Conservation (phyloP, 2,329 filamentous ascomycete species). For the Didymellaceae sp. region DNA sequence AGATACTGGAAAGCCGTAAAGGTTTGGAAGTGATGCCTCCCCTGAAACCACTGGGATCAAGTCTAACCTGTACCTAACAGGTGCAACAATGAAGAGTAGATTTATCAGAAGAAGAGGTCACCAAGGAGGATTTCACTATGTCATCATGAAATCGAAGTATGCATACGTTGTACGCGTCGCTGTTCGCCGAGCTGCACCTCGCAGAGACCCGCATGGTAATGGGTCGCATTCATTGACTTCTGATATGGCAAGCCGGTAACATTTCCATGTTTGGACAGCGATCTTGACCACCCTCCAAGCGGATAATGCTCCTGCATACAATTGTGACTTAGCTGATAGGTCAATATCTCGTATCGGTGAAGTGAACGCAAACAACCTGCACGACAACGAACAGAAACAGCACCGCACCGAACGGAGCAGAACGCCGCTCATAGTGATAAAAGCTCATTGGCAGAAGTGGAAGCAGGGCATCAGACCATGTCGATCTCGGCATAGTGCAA, state of each 20-base stretch:
- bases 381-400: background rate
- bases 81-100: too few relatives aligned
- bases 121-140: too few relatives aligned
- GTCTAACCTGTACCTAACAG: too few relatives aligned
- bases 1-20: too few relatives aligned
- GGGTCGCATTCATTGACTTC: background rate
- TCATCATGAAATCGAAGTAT: too few relatives aligned
- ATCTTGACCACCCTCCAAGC: background rate
- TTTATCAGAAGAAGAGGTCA: too few relatives aligned
- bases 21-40: too few relatives aligned
- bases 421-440: constrained; percentile 1
- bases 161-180: too few relatives aligned
- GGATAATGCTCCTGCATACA: background rate
- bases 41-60: too few relatives aligned
- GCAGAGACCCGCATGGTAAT: background rate
- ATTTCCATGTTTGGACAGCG: background rate
- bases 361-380: too few relatives aligned
- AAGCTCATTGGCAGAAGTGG: background rate
- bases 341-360: too few relatives aligned
- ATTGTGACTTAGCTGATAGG: too few relatives aligned
- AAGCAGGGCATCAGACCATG: background rate
- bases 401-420: background rate
- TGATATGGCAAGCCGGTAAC: background rate
- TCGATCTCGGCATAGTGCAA: constrained; percentile 3
- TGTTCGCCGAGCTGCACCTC: background rate